A percentile compares a stretch with the other conserved stretches of the same genome.
phyloP scores from a whole-genome alignment of 345 rosid species.

The Eucalyptus curtisii region DNA sequence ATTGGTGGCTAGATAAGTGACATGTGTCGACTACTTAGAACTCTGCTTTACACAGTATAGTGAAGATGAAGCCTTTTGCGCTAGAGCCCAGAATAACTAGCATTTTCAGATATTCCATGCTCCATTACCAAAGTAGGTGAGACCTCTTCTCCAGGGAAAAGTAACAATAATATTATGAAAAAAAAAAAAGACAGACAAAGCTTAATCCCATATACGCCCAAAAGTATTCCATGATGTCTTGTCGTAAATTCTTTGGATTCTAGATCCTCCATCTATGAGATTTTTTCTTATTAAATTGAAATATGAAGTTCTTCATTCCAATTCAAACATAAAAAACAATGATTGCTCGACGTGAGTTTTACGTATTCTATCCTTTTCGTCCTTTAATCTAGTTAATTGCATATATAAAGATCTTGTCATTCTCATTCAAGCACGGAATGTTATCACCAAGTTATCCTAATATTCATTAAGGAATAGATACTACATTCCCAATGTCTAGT shows the following conservation, averaged over 20 bases:
- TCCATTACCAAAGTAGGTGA: background rate
- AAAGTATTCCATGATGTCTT: background rate
- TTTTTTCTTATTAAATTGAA: background rate
- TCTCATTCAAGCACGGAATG: background rate
- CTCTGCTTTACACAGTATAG: background rate
- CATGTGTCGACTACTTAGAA: background rate
- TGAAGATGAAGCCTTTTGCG: background rate
- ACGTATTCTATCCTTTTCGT: background rate
- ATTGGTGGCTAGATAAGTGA: background rate
- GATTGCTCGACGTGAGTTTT: background rate
- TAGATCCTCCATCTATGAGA: background rate
- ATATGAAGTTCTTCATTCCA: background rate
- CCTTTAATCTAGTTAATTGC: background rate
- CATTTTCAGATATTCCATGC: background rate
- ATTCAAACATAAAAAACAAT: background rate
- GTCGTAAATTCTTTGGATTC: background rate
- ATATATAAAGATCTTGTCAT: background rate
- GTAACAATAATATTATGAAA: background rate
- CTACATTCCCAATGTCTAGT: slow-evolving; percentile 13
- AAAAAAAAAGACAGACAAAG: background rate
- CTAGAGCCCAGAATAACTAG: background rate
- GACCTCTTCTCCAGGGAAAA: background rate
- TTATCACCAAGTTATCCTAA: background rate
- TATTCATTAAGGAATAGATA: slow-evolving; percentile 7
- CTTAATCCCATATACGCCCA: background rate